These are phyloP conservation scores for Aegle marmelos DNA, from an alignment of 345 rosid species.

Conservation along the genomic window DNA sequence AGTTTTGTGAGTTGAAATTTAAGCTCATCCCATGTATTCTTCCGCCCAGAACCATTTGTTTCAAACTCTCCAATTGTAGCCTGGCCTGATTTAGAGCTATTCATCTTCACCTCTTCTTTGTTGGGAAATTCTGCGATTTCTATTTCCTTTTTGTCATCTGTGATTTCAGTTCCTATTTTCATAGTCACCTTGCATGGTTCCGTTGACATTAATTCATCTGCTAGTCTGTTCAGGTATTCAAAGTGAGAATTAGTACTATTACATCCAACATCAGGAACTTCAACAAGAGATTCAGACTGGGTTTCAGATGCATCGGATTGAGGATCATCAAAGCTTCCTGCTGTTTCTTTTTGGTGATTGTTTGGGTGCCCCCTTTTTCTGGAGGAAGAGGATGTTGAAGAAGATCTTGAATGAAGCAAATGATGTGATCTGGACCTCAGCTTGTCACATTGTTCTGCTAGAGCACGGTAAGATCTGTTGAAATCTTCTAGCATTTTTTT, in stretches of 20 bases:
- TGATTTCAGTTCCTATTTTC: background rate
- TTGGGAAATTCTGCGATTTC: background rate
- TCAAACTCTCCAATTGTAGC: background rate
- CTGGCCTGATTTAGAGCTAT: background rate
- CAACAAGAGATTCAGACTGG: constrained; percentile 11
- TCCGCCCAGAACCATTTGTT: constrained; percentile 7
- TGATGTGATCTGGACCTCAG: constrained; percentile 24
- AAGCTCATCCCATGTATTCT: constrained; percentile 26
- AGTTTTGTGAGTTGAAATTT: constrained; percentile 33
- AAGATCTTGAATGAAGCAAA: constrained; percentile 7
- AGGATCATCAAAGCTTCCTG: constrained; percentile 14
- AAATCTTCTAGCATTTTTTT: constrained; percentile 35
- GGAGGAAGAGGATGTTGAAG: constrained; percentile 9
- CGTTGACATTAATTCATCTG: constrained; percentile 10
- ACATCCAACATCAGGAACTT: constrained; percentile 21
- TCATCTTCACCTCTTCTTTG: constrained; percentile 6
- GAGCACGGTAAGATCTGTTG: constrained; percentile 24
- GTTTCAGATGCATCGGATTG: constrained; percentile 16
- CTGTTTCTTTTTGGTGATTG: background rate
- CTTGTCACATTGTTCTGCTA: constrained; percentile 35
- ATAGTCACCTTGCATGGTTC: constrained; percentile 8
- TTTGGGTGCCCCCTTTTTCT: background rate
- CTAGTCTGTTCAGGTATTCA: constrained; percentile 20
- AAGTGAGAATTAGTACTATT: constrained; percentile 1
- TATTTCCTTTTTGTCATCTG: constrained; percentile 8